Evolutionary conservation across 495 filamentous ascomycete species (phyloP).

Genomic region (Penicillium robsamsonii): DNA sequence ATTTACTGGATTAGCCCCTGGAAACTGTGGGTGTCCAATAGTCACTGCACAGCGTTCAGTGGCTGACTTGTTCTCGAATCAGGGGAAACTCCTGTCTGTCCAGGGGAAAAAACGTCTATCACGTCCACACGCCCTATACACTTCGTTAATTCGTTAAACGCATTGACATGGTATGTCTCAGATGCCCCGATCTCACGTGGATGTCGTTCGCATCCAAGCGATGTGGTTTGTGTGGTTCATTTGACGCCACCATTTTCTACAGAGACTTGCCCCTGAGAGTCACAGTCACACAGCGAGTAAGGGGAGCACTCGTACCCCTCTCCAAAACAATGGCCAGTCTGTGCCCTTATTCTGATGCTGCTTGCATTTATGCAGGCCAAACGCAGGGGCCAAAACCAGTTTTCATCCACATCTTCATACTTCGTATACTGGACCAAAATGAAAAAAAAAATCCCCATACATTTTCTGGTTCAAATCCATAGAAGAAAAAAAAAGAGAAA

Average conservation of each 20-base stretch:
- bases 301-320: slow-evolving; percentile 15
- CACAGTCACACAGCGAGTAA: background rate
- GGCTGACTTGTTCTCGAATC: slow-evolving; percentile 22
- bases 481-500: background rate
- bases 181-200: slow-evolving; percentile 33
- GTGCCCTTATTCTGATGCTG: slow-evolving; percentile 9
- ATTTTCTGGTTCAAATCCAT: background rate
- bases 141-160: background rate
- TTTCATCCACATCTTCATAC: background rate
- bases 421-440: background rate
- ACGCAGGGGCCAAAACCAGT: slow-evolving; percentile 24
- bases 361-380: slow-evolving; percentile 13
- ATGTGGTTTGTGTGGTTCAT: background rate
- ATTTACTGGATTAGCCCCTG: slow-evolving; percentile 19
- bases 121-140: background rate
- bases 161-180: slow-evolving; percentile 19
- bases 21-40: slow-evolving; percentile 21
- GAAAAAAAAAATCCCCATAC: background rate
- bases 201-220: slow-evolving; percentile 24
- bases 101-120: background rate
- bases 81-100: slow-evolving; percentile 15
- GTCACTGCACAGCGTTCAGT: slow-evolving; percentile 7
- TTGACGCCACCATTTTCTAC: slow-evolving; percentile 10
- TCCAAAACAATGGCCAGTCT: slow-evolving; percentile 6
- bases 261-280: slow-evolving; percentile 4